Conservation (phyloP, 2,329 filamentous ascomycete species). For the Botrytis cinerea region DNA sequence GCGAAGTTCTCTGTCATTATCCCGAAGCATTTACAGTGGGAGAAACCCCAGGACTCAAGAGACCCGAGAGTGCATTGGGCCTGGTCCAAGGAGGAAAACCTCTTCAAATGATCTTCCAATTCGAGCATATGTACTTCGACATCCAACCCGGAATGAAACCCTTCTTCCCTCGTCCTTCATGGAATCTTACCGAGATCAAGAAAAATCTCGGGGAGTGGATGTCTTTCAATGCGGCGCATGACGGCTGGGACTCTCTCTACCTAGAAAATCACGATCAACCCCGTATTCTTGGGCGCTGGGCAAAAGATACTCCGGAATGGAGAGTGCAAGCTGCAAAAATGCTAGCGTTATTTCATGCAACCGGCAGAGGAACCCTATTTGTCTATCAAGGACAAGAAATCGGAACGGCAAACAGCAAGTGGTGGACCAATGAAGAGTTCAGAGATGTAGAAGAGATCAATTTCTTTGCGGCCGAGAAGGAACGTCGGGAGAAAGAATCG, state of each 20-base stretch:
- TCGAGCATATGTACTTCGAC: constrained; percentile 50
- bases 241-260: constrained; percentile 59
- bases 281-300: constrained; percentile 52
- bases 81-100: constrained; percentile 59
- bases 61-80: constrained; percentile 52
- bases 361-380: constrained; percentile 57
- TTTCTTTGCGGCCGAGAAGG: constrained; percentile 41
- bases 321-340: constrained; percentile 52
- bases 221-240: constrained; percentile 51
- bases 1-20: constrained; percentile 35
- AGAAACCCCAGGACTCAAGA: constrained; percentile 49
- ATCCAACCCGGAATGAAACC: constrained; percentile 5
- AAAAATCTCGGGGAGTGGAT: constrained; percentile 53
- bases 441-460: constrained; percentile 65
- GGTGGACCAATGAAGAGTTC: constrained; percentile 65
- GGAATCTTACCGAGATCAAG: constrained; percentile 46
- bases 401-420: constrained; percentile 58
- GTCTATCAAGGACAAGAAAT: constrained; percentile 63
- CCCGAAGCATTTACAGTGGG: constrained; percentile 56
- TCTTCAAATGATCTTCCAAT: constrained; percentile 73
- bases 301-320: constrained; percentile 45
- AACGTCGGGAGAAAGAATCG: constrained; percentile 38
- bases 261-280: constrained; percentile 60
- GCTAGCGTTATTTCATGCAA: constrained; percentile 52
- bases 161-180: constrained; percentile 40